Percentiles rank a stretch among this genome's conserved stretches.
Evolutionary conservation across 768 basidiomycete species (phyloP).

Genomic region (Kwoniella sp.): DNA sequence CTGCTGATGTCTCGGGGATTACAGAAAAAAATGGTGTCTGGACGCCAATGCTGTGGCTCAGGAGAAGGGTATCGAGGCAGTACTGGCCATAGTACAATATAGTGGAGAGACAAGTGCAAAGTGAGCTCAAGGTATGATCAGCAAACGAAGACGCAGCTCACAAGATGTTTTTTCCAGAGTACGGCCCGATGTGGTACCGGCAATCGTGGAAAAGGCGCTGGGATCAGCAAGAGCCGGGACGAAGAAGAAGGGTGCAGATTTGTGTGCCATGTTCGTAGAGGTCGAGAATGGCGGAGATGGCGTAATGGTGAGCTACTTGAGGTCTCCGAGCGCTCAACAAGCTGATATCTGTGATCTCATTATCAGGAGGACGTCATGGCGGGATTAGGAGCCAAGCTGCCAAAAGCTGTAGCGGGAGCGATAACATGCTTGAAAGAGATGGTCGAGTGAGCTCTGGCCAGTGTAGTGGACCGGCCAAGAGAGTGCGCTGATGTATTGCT

Average conservation of each 20-base stretch:
- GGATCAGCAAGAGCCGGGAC: slow-evolving; percentile 89
- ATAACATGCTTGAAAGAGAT: slow-evolving; percentile 80
- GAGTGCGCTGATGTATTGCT: slow-evolving; percentile 2
- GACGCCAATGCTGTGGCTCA: slow-evolving; percentile 97
- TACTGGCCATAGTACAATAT: slow-evolving; percentile 81
- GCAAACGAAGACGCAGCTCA: neutral
- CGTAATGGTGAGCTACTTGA: slow-evolving; percentile 73
- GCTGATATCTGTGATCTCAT: slow-evolving; percentile 8
- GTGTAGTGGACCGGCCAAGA: neutral
- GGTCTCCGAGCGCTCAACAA: neutral
- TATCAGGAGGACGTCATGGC: slow-evolving; percentile 73
- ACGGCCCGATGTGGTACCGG: slow-evolving; percentile 78
- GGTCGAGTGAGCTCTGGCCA: slow-evolving; percentile 65
- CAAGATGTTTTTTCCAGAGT: slow-evolving; percentile 58
- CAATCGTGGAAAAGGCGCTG: slow-evolving; percentile 92
- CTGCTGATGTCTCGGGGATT: slow-evolving; percentile 1
- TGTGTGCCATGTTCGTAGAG: slow-evolving; percentile 86
- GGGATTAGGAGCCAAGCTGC: slow-evolving; percentile 88
- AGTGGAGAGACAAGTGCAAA: slow-evolving; percentile 83
- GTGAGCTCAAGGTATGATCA: slow-evolving; percentile 43
- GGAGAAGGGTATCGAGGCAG: slow-evolving; percentile 92
- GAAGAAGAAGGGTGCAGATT: slow-evolving; percentile 80
- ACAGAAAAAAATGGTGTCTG: slow-evolving; percentile 74
- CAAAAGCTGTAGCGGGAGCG: slow-evolving; percentile 83
- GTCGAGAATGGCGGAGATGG: slow-evolving; percentile 86